Evolutionary conservation across 164 flowering plant species (phyloP).

Genomic region (Dillenia turbinata): DNA sequence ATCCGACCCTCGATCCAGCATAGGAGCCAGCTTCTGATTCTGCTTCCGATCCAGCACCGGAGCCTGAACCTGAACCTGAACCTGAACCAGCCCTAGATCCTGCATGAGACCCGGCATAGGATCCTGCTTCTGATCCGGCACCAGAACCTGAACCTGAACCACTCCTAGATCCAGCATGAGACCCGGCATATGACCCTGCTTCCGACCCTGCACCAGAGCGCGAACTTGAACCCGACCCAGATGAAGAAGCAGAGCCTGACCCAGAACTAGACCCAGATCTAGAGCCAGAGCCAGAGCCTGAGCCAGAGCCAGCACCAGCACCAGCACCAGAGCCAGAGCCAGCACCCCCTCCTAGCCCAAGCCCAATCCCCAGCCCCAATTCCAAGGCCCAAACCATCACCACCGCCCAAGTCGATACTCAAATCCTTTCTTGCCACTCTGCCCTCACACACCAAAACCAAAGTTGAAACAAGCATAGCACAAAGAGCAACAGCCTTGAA

Average conservation of each 20-base stretch:
- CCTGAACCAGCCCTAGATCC: not conserved
- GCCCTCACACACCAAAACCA: slow-evolving; percentile 20
- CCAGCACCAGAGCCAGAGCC: slow-evolving; percentile 7
- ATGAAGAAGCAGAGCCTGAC: slow-evolving; percentile 17
- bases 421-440: slow-evolving; percentile 34
- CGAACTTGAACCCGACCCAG: slow-evolving; percentile 16
- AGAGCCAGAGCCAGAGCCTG: slow-evolving; percentile 9
- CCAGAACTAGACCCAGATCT: slow-evolving; percentile 17
- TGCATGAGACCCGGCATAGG: not conserved
- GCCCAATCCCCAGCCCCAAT: slow-evolving; percentile 3
- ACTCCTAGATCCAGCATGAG: slow-evolving; percentile 6
- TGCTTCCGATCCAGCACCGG: not conserved
- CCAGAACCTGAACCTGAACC: slow-evolving; percentile 4
- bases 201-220: slow-evolving; percentile 6
- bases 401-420: slow-evolving; percentile 35
- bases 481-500: slow-evolving; percentile 15
- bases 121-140: slow-evolving; percentile 1
- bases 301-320: slow-evolving; percentile 1
- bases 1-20: not conserved
- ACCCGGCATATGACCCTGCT: slow-evolving; percentile 14
- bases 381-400: slow-evolving; percentile 14
- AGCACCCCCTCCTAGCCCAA: not conserved
- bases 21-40: not conserved
- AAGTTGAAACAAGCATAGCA: slow-evolving; percentile 15
- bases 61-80: not conserved